phyloP scores from a whole-genome alignment of 2,329 filamentous ascomycete genomes.

The Hypoxylon sp. region DNA sequence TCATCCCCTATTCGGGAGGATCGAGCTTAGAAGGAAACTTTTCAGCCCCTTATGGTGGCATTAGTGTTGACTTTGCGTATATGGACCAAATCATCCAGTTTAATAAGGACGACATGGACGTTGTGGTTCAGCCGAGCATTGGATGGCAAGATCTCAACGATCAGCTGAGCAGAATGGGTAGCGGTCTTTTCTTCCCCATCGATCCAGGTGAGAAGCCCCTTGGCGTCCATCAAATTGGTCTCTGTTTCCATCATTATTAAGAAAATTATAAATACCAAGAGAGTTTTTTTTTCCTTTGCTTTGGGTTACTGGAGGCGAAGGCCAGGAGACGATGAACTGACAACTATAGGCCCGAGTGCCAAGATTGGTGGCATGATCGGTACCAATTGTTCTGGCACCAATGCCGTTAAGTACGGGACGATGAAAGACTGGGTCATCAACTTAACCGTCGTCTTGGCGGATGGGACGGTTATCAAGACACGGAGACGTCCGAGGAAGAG shows the following conservation, averaged over 20 bases:
- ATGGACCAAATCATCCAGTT: conserved; percentile 88
- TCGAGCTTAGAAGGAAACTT: conserved; percentile 92
- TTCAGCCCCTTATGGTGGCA: conserved; percentile 85
- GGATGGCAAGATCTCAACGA: conserved; percentile 94
- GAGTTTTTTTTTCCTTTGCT: not conserved
- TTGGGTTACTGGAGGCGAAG: not conserved
- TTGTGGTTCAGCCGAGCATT: conserved; percentile 91
- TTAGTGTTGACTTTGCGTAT: conserved; percentile 88
- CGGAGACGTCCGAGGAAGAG: conserved; percentile 82
- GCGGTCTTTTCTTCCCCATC: conserved; percentile 89
- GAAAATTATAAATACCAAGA: not conserved
- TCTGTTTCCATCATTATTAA: not conserved
- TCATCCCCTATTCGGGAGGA: conserved; percentile 89
- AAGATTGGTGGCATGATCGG: conserved; percentile 88
- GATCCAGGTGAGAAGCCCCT: conserved; percentile 74
- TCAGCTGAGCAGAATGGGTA: conserved; percentile 73
- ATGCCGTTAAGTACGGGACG: conserved; percentile 83
- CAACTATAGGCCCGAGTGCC: conserved; percentile 67
- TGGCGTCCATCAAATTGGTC: not conserved
- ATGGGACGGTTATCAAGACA: conserved; percentile 84
- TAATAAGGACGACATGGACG: conserved; percentile 90
- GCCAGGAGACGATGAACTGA: conserved; percentile 37
- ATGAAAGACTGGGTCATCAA: conserved; percentile 93
- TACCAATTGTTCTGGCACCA: conserved; percentile 83
- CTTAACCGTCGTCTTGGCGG: conserved; percentile 82